These are phyloP conservation scores for Phytophthora sp. DNA, from an alignment of 352 stramenopile genomes.

Conservation along the genomic window DNA sequence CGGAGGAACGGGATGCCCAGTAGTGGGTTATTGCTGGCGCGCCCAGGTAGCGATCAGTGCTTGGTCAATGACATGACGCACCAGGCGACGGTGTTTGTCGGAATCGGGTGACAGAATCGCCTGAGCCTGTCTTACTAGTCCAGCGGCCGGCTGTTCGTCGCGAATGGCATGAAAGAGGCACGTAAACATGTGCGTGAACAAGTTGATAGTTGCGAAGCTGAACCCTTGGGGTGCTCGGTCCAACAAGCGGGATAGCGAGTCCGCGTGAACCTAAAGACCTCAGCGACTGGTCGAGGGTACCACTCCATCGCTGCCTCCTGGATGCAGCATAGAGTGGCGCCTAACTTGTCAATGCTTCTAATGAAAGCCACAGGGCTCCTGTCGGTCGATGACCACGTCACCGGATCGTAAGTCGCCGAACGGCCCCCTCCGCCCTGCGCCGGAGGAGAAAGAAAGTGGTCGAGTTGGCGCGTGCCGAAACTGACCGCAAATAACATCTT, in stretches of 20 bases:
- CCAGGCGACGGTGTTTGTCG: neutral
- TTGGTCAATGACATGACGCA: neutral
- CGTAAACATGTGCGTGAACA: neutral
- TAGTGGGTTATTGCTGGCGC: neutral
- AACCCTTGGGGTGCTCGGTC: neutral
- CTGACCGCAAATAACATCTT: constrained; percentile 17
- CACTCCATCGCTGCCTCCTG: neutral
- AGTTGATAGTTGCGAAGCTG: neutral
- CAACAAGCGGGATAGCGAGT: neutral
- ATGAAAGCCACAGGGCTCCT: neutral
- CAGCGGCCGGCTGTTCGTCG: neutral
- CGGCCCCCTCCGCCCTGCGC: neutral
- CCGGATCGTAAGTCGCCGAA: neutral
- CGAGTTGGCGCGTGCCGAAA: neutral
- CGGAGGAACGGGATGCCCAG: too few relatives aligned
- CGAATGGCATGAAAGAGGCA: neutral
- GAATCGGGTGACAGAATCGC: neutral
- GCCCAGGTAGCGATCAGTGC: neutral
- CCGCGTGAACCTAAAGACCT: neutral
- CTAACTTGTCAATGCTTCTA: neutral
- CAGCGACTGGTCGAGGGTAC: neutral
- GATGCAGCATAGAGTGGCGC: neutral
- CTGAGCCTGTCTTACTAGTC: neutral
- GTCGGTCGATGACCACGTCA: neutral
- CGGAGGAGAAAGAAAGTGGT: neutral